A percentile compares a stretch with the other conserved stretches of the same genome.
These are phyloP conservation scores for Botryosphaeria dothidea DNA, from an alignment of 2,329 filamentous ascomycete species.

Conservation along the genomic window DNA sequence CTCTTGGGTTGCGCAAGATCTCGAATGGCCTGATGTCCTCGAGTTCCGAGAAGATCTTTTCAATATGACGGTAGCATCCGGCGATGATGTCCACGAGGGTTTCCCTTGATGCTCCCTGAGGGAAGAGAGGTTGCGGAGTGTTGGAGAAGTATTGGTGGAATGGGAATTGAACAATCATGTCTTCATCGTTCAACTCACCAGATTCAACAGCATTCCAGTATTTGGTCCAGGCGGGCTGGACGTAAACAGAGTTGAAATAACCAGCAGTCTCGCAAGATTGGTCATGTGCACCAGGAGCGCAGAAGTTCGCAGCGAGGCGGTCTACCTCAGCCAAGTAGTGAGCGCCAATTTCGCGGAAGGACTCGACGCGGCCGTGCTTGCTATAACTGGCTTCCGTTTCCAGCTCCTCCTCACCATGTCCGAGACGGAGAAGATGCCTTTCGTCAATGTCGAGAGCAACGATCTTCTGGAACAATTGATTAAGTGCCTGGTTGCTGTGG, in stretches of 20 bases:
- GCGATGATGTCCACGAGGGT: slow-evolving; percentile 72
- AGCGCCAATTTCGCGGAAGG: slow-evolving; percentile 85
- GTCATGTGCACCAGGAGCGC: slow-evolving; percentile 89
- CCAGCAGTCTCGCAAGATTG: slow-evolving; percentile 95
- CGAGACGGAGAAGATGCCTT: slow-evolving; percentile 85
- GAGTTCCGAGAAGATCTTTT: slow-evolving; percentile 87
- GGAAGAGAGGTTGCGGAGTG: slow-evolving; percentile 83
- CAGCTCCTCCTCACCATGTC: slow-evolving; percentile 93
- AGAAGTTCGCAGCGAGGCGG: slow-evolving; percentile 80
- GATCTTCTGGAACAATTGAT: slow-evolving; percentile 97
- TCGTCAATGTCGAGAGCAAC: slow-evolving; percentile 95
- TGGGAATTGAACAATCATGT: slow-evolving; percentile 75
- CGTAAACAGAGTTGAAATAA: slow-evolving; percentile 92
- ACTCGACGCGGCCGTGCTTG: slow-evolving; percentile 93
- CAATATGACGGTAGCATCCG: slow-evolving; percentile 86
- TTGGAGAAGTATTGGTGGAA: slow-evolving; percentile 87
- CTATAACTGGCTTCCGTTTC: slow-evolving; percentile 84
- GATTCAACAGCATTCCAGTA: slow-evolving; percentile 69
- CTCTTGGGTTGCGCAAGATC: slow-evolving; percentile 81
- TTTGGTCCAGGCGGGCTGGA: slow-evolving; percentile 83
- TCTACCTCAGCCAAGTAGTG: slow-evolving; percentile 80
- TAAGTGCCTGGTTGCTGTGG: slow-evolving; percentile 96
- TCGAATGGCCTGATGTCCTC: slow-evolving; percentile 95
- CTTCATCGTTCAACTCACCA: slow-evolving; percentile 57
- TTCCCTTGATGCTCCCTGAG: slow-evolving; percentile 64